Evolutionary conservation across 345 rosid genomes (phyloP).

Genomic region (Crucihimalaya himalaica): DNA sequence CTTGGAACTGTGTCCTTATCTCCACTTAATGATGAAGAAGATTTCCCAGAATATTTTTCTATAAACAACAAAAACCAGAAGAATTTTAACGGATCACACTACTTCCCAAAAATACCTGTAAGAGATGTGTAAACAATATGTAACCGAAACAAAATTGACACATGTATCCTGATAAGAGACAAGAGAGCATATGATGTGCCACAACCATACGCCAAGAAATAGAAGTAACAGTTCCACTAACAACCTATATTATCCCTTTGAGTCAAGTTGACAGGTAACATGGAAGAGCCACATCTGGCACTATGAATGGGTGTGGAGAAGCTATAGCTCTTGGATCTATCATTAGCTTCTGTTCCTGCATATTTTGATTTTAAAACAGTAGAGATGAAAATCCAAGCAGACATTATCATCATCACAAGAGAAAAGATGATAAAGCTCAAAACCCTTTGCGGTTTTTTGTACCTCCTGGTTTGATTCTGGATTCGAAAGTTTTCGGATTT

Average conservation of each 20-base stretch:
- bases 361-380: conserved; percentile 3
- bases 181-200: conserved; percentile 4
- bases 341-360: conserved; percentile 43
- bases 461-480: conserved; percentile 40
- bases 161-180: background rate
- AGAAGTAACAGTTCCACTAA: conserved; percentile 8
- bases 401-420: background rate
- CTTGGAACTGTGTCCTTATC: conserved; percentile 30
- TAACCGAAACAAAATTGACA: background rate
- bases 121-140: background rate
- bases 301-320: conserved; percentile 36
- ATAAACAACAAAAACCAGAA: conserved; percentile 5
- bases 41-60: conserved; percentile 37
- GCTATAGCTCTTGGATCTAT: conserved; percentile 27
- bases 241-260: conserved; percentile 13
- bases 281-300: conserved; percentile 13
- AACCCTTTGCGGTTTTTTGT: background rate
- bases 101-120: background rate
- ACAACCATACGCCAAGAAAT: conserved; percentile 13
- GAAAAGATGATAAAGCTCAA: background rate
- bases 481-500: conserved; percentile 26
- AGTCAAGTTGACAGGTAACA: conserved; percentile 21
- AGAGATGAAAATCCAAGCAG: conserved; percentile 4
- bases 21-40: conserved; percentile 34
- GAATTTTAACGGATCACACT: background rate